Evolutionary conservation across 2,329 filamentous ascomycete genomes (phyloP).

Genomic region (Alternaria triticina): DNA sequence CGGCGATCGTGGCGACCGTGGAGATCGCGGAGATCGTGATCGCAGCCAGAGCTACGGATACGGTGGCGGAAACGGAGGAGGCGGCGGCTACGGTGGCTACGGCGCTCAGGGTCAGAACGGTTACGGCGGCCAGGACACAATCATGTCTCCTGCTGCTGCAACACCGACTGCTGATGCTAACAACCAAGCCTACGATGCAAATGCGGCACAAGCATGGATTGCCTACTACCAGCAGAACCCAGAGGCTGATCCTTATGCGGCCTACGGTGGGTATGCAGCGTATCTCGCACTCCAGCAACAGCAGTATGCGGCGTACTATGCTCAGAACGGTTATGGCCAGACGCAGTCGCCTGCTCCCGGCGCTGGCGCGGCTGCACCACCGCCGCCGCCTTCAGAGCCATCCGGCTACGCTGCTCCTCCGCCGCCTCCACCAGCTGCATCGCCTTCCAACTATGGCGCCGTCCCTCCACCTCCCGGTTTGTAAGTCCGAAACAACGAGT

Average conservation of each 20-base stretch:
- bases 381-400: conserved; percentile 42
- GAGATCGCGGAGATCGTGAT: conserved; percentile 47
- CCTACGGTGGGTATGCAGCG: conserved; percentile 75
- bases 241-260: conserved; percentile 86
- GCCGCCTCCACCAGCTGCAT: conserved; percentile 43
- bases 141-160: conserved; percentile 46
- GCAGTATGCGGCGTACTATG: conserved; percentile 41
- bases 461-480: conserved; percentile 45
- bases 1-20: conserved; percentile 50
- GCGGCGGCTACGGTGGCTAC: conserved; percentile 48
- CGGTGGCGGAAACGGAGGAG: conserved; percentile 47
- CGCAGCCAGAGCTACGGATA: conserved; percentile 50
- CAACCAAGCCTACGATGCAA: conserved; percentile 66
- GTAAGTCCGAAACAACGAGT: conserved; percentile 30
- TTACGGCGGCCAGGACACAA: conserved; percentile 21
- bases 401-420: conserved; percentile 37
- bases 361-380: conserved; percentile 30
- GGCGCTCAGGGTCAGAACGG: conserved; percentile 43
- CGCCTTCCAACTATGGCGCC: conserved; percentile 43
- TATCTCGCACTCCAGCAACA: conserved; percentile 37
- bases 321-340: conserved; percentile 30
- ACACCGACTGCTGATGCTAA: conserved; percentile 50
- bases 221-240: conserved; percentile 63
- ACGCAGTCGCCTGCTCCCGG: conserved; percentile 38
- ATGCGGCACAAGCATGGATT: conserved; percentile 85